Percentiles rank a stretch among this genome's conserved stretches.
Evolutionary conservation across 2,329 filamentous ascomycete species (phyloP).

Genomic region (Beauveria brongniartii): DNA sequence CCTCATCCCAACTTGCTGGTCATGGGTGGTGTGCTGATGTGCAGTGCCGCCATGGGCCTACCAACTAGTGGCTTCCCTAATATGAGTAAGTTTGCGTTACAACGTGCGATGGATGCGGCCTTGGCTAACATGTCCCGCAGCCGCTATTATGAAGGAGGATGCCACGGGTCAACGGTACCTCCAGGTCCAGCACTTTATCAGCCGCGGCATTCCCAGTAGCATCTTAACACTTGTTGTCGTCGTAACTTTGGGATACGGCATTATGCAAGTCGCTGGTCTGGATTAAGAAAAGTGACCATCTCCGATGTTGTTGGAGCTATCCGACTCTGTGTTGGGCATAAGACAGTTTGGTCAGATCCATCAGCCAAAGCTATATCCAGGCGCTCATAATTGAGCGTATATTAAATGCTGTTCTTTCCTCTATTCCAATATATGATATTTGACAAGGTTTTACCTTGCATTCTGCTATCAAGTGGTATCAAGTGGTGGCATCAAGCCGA

Average conservation of each 20-base stretch:
- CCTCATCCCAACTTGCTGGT: constrained; percentile 92
- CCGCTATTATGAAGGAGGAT: constrained; percentile 99
- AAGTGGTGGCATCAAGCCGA: too few species aligned
- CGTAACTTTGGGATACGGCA: constrained; percentile 79
- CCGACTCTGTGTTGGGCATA: too few species aligned
- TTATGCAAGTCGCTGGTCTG: constrained; percentile 71
- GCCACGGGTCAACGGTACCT: constrained; percentile 87
- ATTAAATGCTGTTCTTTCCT: too few species aligned
- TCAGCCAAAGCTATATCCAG: too few species aligned
- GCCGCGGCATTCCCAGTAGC: constrained; percentile 81
- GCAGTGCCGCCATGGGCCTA: constrained; percentile 89
- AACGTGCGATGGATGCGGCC: background rate
- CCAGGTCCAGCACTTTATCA: constrained; percentile 88
- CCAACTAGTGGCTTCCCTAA: constrained; percentile 97
- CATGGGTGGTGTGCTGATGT: constrained; percentile 94
- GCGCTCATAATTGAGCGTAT: too few species aligned
- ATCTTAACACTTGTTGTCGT: constrained; percentile 74
- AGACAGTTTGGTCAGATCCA: too few species aligned
- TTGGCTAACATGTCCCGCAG: constrained; percentile 35
- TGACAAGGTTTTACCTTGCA: too few species aligned
- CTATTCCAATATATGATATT: too few species aligned
- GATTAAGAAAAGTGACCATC: constrained; percentile 20
- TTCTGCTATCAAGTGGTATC: too few species aligned
- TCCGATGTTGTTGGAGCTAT: too few species aligned
- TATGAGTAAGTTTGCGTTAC: constrained; percentile 70